These are phyloP conservation scores for Yarrowia hollandica DNA, from an alignment of 805 yeast species.

Conservation along the genomic window DNA sequence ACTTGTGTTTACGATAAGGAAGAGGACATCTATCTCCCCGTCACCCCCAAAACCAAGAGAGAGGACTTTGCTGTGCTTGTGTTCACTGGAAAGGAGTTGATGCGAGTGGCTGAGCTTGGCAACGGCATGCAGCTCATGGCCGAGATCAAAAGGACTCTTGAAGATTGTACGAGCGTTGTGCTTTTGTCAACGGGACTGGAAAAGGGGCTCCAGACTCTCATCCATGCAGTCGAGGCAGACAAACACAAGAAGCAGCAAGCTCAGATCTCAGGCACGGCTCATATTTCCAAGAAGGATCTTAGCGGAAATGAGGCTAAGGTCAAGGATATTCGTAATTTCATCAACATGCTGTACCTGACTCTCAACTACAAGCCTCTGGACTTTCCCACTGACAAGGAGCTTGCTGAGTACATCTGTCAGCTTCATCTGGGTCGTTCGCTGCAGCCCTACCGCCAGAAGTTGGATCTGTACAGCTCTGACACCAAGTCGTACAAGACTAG, in stretches of 20 bases:
- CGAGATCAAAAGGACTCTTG: background rate
- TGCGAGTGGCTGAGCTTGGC: background rate
- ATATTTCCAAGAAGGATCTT: background rate
- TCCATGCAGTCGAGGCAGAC: background rate
- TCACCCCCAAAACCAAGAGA: background rate
- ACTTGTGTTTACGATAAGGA: constrained; percentile 32
- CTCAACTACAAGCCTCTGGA: background rate
- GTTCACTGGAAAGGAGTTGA: constrained; percentile 3
- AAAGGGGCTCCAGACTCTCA: background rate
- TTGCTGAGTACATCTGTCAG: constrained; percentile 15
- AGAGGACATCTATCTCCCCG: constrained; percentile 33
- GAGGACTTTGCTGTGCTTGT: constrained; percentile 12
- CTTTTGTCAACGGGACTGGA: constrained; percentile 7
- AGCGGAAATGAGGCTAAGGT: background rate
- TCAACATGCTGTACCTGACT: background rate
- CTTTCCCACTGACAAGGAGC: constrained; percentile 6
- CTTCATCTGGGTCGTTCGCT: constrained; percentile 7
- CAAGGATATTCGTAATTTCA: background rate
- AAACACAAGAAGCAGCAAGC: constrained; percentile 4
- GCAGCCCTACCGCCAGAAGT: constrained; percentile 12
- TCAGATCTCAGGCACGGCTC: background rate
- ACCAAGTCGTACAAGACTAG: constrained; percentile 6
- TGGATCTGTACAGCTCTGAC: constrained; percentile 9
- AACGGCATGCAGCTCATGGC: background rate
- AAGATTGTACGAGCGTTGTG: background rate